A percentile compares a stretch with the other conserved stretches of the same genome.
These are phyloP conservation scores for Annulohypoxylon stygium DNA, from an alignment of 495 filamentous ascomycete genomes.

Conservation along the genomic window DNA sequence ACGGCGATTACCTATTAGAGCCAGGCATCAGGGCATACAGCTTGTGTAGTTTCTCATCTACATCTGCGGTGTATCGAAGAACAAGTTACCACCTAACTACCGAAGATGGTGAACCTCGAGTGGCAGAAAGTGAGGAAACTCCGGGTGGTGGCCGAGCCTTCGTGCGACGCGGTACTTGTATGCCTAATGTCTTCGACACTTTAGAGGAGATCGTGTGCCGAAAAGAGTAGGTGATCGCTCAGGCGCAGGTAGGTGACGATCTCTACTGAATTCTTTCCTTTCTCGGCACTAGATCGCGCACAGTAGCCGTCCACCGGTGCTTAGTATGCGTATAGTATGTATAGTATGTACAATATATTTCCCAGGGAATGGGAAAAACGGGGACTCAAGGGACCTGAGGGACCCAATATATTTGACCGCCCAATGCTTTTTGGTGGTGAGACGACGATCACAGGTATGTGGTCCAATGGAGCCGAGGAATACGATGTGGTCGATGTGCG, in stretches of 20 bases:
- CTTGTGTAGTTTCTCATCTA: conserved; percentile 31
- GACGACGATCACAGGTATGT: conserved; percentile 39
- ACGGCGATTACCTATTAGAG: conserved; percentile 46
- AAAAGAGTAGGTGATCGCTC: conserved; percentile 46
- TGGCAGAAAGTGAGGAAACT: conserved; percentile 38
- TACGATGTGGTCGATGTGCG: conserved; percentile 35
- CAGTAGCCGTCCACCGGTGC: conserved; percentile 18
- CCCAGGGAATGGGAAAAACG: conserved; percentile 42
- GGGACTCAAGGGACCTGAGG: conserved; percentile 15
- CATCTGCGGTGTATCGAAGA: conserved; percentile 44
- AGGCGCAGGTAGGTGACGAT: conserved; percentile 36
- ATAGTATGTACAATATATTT: conserved; percentile 21
- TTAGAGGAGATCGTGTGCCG: conserved; percentile 41
- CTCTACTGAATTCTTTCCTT: conserved; percentile 29
- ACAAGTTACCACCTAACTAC: conserved; percentile 45
- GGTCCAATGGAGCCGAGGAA: conserved; percentile 37
- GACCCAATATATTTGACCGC: conserved; percentile 43
- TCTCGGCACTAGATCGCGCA: conserved; percentile 36
- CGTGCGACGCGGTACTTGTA: conserved; percentile 49
- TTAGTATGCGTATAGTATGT: neutral
- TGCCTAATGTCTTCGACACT: conserved; percentile 45
- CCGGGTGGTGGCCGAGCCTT: conserved; percentile 40
- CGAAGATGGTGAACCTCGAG: conserved; percentile 45
- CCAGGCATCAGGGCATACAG: conserved; percentile 40
- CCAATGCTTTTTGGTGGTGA: conserved; percentile 38